These are phyloP conservation scores for Dissophora ornata DNA, from an alignment of 192 early-diverging fungal species.

Conservation along the genomic window DNA sequence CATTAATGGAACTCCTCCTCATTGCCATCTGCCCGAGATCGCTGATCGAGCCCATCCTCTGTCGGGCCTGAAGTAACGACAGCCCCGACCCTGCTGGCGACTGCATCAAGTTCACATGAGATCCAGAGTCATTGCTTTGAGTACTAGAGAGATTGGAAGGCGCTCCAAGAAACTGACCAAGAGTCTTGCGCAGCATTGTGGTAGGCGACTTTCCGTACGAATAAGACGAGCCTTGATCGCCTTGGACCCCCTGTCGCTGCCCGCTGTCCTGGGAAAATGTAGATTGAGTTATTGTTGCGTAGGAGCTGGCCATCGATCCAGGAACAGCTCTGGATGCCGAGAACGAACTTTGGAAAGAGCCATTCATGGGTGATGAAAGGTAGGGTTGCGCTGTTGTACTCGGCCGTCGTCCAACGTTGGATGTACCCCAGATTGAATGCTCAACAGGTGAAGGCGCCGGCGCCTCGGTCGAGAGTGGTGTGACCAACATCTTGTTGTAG, in stretches of 20 bases:
- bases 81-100: slow-evolving; percentile 25
- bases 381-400: slow-evolving; percentile 13
- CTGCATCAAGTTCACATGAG: slow-evolving; percentile 6
- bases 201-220: slow-evolving; percentile 49
- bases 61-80: slow-evolving; percentile 26
- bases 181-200: slow-evolving; percentile 34
- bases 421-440: slow-evolving; percentile 31
- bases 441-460: slow-evolving; percentile 53
- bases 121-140: slow-evolving; percentile 6
- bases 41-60: slow-evolving; percentile 48
- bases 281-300: neutral
- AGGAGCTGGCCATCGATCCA: slow-evolving; percentile 26
- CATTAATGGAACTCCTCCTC: slow-evolving; percentile 43
- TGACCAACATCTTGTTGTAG: slow-evolving; percentile 43
- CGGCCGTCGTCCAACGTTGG: slow-evolving; percentile 33
- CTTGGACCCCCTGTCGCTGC: slow-evolving; percentile 8
- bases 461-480: slow-evolving; percentile 40
- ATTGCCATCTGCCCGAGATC: slow-evolving; percentile 49
- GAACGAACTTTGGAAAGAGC: slow-evolving; percentile 30
- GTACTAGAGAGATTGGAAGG: neutral
- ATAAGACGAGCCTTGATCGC: slow-evolving; percentile 18
- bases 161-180: slow-evolving; percentile 23
- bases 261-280: neutral
- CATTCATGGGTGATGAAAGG: slow-evolving; percentile 14
- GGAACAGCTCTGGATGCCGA: slow-evolving; percentile 34